Percentiles rank a stretch among this genome's conserved stretches.
phyloP scores from a whole-genome alignment of 2,329 filamentous ascomycete species.

The Pyrenophora teres region DNA sequence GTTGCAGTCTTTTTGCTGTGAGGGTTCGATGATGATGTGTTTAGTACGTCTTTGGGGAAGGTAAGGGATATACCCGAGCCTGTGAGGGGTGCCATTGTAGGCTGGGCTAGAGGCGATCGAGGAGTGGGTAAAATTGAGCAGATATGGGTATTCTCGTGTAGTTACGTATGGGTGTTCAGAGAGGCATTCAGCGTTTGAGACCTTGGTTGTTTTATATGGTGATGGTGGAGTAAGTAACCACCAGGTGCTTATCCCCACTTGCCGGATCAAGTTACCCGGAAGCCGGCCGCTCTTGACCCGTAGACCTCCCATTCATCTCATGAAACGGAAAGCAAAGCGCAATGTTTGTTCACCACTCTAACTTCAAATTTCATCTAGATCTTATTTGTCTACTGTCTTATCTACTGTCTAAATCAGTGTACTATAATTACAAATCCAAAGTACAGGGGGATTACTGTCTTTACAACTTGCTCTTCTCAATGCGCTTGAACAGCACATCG shows the following conservation, averaged over 20 bases:
- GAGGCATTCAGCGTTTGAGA: background rate
- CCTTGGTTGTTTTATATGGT: background rate
- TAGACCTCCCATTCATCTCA: too few species aligned
- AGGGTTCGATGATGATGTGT: background rate
- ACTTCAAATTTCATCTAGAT: background rate
- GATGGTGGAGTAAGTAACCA: background rate
- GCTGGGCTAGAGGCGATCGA: too few species aligned
- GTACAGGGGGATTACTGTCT: background rate
- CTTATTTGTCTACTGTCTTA: background rate
- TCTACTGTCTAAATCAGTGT: background rate
- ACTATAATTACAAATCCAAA: slow-evolving; percentile 7
- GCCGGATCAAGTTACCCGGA: slow-evolving; percentile 1
- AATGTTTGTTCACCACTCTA: too few species aligned
- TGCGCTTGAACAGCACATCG: slow-evolving; percentile 64
- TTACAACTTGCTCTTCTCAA: slow-evolving; percentile 61
- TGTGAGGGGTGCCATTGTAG: background rate
- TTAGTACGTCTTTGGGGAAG: background rate
- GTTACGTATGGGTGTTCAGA: background rate
- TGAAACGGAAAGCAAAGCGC: too few species aligned
- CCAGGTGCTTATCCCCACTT: background rate
- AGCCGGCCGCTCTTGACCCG: background rate
- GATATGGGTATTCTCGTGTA: background rate
- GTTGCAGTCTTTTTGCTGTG: background rate
- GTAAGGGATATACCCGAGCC: too few species aligned
- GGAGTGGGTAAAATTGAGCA: background rate